Evolutionary conservation across 2,329 filamentous ascomycete genomes (phyloP).

Genomic region (Furcasterigmium sp.): DNA sequence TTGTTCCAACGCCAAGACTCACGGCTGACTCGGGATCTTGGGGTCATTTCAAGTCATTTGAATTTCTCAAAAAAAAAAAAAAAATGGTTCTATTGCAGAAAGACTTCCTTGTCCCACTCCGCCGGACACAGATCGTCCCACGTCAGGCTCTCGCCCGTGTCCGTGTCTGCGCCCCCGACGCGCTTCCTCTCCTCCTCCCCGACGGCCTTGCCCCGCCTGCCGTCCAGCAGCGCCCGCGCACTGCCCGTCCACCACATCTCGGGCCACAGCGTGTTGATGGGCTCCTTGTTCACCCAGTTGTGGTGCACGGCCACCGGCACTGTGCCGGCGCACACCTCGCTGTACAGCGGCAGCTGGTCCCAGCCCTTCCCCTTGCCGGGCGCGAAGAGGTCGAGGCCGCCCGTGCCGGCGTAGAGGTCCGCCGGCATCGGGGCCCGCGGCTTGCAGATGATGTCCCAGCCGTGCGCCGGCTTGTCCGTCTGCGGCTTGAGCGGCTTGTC

Average conservation of each 20-base stretch:
- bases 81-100: conserved; percentile 9
- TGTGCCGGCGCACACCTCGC: conserved; percentile 19
- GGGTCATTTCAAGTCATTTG: too few relatives aligned
- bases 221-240: conserved; percentile 13
- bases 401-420: conserved; percentile 7
- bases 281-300: conserved; percentile 15
- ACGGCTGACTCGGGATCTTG: too few relatives aligned
- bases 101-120: conserved; percentile 17
- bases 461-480: conserved; percentile 6
- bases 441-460: conserved; percentile 13
- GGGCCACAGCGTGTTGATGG: conserved; percentile 17
- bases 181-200: conserved; percentile 3
- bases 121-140: conserved; percentile 20
- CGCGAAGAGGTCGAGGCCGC: conserved; percentile 4
- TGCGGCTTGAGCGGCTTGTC: conserved; percentile 13
- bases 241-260: conserved; percentile 18
- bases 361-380: conserved; percentile 11
- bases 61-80: too few relatives aligned
- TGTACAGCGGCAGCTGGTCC: conserved; percentile 19
- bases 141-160: conserved; percentile 9
- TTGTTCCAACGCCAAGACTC: too few relatives aligned
- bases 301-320: conserved; percentile 23
- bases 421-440: conserved; percentile 11
- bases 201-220: conserved; percentile 6
- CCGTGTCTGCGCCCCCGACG: conserved; percentile 8